Evolutionary conservation across 805 yeast species (phyloP), one percentile per base, ranked within the genome.

Genomic region (Barnettozyma wickerhamii): DNA sequence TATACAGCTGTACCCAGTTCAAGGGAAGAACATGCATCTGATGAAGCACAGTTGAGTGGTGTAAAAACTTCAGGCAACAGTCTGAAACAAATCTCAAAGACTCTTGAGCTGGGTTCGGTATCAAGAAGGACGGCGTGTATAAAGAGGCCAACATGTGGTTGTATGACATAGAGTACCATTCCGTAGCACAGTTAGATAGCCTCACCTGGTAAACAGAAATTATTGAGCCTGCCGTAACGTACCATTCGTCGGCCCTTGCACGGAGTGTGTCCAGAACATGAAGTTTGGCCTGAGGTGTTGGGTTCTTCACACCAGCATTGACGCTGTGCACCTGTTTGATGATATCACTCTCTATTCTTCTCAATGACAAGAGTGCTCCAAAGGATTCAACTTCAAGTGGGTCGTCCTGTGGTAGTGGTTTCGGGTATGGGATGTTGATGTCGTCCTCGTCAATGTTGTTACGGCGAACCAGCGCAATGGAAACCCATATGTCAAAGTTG

Each of bases 1-100:
- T 60, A 47, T 70, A 68, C 9, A 71, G 50, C 1, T 76, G 70
- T 17, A 71, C 67, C 79, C 79, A 74, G 42, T 70, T 72, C 43
- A 70, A 52, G 0, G 78, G 79, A 24, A 74, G 51, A 30, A 68
- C 49, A 36, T 66, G 69, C 9, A 69, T 60, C 30, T 67, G 64
- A 55, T 69, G 74, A 4, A 74, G 46, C 19, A 60, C 63, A 50
- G 71, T 69, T 4, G 71, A 68, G 46, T 64, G 63, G 15, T 71
- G 64, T 36, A 73, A 50, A 10, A 68, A 66, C 36, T 69, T 64
- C n/a, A 72, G 47, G 46, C 75, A 68, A 15, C 64, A 62, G 33
- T 65, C 66, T 0, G 75, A 74, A 21, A 72, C 47, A 6, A 60
- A 52, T 23, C 64, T 59, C 30, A 74, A 41, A 7, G 63, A 61